Evolutionary conservation across 2,329 filamentous ascomycete genomes (phyloP).

Genomic region (Colletotrichum truncatum): DNA sequence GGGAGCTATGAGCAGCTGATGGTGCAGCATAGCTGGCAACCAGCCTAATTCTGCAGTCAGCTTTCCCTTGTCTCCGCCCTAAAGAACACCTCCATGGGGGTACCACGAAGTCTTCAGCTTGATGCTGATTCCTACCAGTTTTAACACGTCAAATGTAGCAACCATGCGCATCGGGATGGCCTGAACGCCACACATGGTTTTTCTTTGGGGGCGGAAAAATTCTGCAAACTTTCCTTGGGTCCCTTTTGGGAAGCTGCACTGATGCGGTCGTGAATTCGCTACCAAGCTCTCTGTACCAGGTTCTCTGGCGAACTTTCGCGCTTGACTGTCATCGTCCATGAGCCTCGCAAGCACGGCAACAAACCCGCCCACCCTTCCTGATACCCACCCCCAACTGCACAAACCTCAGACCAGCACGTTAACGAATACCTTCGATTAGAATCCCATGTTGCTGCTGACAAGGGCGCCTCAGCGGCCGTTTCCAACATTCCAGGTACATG

Average conservation of each 20-base stretch:
- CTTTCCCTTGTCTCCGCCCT: neutral
- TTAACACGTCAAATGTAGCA: neutral
- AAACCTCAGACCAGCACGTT: neutral
- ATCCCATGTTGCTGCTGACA: neutral
- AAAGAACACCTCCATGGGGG: neutral
- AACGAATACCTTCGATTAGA: neutral
- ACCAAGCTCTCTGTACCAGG: neutral
- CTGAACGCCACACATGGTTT: neutral
- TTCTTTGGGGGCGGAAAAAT: neutral
- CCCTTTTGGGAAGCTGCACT: neutral
- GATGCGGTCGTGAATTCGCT: neutral
- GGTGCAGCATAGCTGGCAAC: neutral
- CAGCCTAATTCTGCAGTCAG: neutral
- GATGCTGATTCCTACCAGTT: neutral
- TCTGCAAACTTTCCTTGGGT: neutral
- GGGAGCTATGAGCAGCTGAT: constrained; percentile 16
- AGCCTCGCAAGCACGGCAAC: constrained; percentile 6
- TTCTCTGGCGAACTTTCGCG: neutral
- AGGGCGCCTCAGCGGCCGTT: constrained; percentile 16
- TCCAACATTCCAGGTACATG: constrained; percentile 23
- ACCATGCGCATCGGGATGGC: neutral
- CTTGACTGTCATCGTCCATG: neutral
- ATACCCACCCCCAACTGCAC: neutral
- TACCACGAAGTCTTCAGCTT: neutral
- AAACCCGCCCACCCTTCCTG: neutral